Percentiles rank a stretch among this genome's conserved stretches.
Evolutionary conservation across 768 basidiomycete species (phyloP).

Genomic region (Mycena belliarum): DNA sequence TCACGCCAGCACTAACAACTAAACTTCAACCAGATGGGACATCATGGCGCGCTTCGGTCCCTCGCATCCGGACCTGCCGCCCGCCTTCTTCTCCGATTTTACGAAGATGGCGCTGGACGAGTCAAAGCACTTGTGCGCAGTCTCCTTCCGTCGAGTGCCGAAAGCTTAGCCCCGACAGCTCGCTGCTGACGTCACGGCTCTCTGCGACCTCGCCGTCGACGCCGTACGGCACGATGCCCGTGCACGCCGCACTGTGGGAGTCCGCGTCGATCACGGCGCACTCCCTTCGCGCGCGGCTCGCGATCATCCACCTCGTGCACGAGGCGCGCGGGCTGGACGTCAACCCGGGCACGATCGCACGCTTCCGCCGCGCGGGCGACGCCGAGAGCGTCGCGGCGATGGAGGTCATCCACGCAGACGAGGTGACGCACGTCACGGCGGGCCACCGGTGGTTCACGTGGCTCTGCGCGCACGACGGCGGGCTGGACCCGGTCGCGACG

Average conservation of each 20-base stretch:
- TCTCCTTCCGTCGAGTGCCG: neutral
- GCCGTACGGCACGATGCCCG: slow-evolving; percentile 71
- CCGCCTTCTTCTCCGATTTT: slow-evolving; percentile 80
- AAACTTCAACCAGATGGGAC: slow-evolving; percentile 59
- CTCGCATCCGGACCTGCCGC: slow-evolving; percentile 58
- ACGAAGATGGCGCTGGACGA: slow-evolving; percentile 85
- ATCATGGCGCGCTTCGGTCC: slow-evolving; percentile 79
- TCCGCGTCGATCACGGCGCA: slow-evolving; percentile 67
- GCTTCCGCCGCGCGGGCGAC: slow-evolving; percentile 68
- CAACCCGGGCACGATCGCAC: slow-evolving; percentile 77
- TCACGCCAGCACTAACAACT: neutral
- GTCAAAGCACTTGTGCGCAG: slow-evolving; percentile 70
- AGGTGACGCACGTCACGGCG: slow-evolving; percentile 79
- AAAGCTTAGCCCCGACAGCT: slow-evolving; percentile 28
- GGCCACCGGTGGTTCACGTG: slow-evolving; percentile 86
- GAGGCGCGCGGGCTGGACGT: slow-evolving; percentile 85
- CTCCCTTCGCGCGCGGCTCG: slow-evolving; percentile 70
- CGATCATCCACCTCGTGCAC: slow-evolving; percentile 85
- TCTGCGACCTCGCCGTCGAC: slow-evolving; percentile 61
- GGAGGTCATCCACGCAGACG: slow-evolving; percentile 78
- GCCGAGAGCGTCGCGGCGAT: slow-evolving; percentile 64
- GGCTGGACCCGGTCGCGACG: slow-evolving; percentile 56
- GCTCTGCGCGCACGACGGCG: slow-evolving; percentile 56
- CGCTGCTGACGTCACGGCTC: slow-evolving; percentile 63
- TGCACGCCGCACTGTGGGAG: slow-evolving; percentile 82